phyloP scores from a whole-genome alignment of 495 filamentous ascomycete genomes.

The Tuber borchii region DNA sequence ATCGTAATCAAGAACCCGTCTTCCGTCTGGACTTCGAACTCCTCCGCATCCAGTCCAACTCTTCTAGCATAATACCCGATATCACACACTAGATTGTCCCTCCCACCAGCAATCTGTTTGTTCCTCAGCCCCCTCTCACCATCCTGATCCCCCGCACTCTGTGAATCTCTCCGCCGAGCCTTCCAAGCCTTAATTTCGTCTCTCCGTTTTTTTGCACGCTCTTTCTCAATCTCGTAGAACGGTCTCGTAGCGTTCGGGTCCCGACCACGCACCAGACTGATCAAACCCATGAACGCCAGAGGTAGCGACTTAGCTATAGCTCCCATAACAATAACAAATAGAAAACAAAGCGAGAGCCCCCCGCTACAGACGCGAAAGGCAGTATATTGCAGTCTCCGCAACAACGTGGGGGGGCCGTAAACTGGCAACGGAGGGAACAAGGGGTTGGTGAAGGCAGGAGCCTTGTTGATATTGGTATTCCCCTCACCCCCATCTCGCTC shows the following conservation, averaged over 20 bases:
- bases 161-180: slow-evolving; percentile 42
- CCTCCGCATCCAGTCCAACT: slow-evolving; percentile 81
- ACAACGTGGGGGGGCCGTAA: slow-evolving; percentile 65
- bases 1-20: slow-evolving; percentile 86
- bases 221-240: slow-evolving; percentile 66
- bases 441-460: slow-evolving; percentile 65
- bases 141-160: slow-evolving; percentile 41
- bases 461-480: slow-evolving; percentile 38
- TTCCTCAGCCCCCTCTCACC: slow-evolving; percentile 49
- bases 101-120: slow-evolving; percentile 67
- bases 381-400: slow-evolving; percentile 58
- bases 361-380: slow-evolving; percentile 60
- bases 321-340: slow-evolving; percentile 67
- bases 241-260: slow-evolving; percentile 56
- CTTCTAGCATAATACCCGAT: slow-evolving; percentile 80
- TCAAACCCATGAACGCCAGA: slow-evolving; percentile 46
- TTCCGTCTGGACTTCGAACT: slow-evolving; percentile 80
- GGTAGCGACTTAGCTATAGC: slow-evolving; percentile 59
- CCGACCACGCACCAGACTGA: slow-evolving; percentile 49
- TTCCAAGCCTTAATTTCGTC: slow-evolving; percentile 59
- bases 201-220: slow-evolving; percentile 50
- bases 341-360: slow-evolving; percentile 67
- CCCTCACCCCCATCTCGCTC: not conserved
- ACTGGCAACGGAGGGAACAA: slow-evolving; percentile 81
- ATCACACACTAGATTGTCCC: slow-evolving; percentile 70